Base-by-base conservation (phyloP, 164 flowering plant genomes). In the Amborella trichopoda region DNA sequence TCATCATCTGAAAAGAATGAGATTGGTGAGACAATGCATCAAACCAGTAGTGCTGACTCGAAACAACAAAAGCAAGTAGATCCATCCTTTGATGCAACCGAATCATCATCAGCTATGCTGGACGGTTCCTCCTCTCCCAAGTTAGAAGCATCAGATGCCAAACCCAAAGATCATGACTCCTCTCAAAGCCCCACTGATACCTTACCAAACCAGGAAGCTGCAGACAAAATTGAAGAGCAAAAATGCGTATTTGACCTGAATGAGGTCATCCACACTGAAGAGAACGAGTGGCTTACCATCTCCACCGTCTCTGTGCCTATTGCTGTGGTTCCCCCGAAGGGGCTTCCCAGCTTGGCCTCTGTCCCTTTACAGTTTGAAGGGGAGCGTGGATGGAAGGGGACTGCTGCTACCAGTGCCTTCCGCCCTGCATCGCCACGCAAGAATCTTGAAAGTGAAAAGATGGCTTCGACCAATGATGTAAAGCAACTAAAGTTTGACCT, bases 401-500 rank as follows among this genome's bases (percentile, higher is more conserved):
- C 80, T 59, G 88, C 89, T 28, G 72, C 69, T 28, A 79, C 84
- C 19, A 79, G 89, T 68, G 96, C 91, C 46, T 81, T 80, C 51
- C 86, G 80, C 16, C 85, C 88, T 9, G 83, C 94, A 45, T 80
- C 85, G 34, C 77, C 80, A 63, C 77, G 76, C 40, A 64, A 64
- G 57, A 57, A 58, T 40, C 50, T 66, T 17, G 81, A 73, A 53
- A 58, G 38, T 24, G 64, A 64, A 32, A 58, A 49, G 40, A 18
- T 34, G 25, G 49, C 43, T 4, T 49, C 56, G 48, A 46, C 52
- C 33, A 38, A 53, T 6, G 38, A 48, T 41, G 54, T 52, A 17
- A 64, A 50, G 51, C 65, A 52, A 28, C 86, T 73, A 44, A 76
- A 72, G 23, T 23, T 91, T 49, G 98, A 91, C 70, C 80, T 91